Conservation (phyloP, 257 asterid genomes). For the Petunia secreta region DNA sequence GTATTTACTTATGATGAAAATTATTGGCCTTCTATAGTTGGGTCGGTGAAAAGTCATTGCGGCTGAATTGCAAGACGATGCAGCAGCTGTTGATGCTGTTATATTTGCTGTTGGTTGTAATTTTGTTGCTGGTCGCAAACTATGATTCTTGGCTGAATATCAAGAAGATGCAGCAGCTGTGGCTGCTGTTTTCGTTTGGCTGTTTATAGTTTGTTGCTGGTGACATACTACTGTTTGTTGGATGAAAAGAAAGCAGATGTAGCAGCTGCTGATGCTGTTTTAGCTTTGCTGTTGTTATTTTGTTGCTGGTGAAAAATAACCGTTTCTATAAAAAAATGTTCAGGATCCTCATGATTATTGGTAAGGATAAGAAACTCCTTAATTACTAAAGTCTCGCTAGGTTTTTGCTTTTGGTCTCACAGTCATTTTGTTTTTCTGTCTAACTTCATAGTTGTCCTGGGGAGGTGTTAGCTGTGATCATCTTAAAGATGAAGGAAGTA, state of each 20-base stretch:
- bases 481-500: constrained; percentile 40
- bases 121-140: constrained; percentile 41
- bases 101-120: constrained; percentile 43
- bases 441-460: constrained; percentile 27
- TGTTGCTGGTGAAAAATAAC: constrained; percentile 43
- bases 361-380: constrained; percentile 53
- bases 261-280: constrained; percentile 40
- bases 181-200: constrained; percentile 55
- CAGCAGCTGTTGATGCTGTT: constrained; percentile 46
- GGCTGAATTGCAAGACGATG: constrained; percentile 50
- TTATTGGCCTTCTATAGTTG: constrained; percentile 74
- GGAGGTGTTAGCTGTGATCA: constrained; percentile 38
- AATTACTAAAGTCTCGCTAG: constrained; percentile 32
- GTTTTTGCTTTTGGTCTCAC: constrained; percentile 32
- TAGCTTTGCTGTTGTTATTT: constrained; percentile 36
- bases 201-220: constrained; percentile 52
- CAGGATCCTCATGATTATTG: constrained; percentile 38
- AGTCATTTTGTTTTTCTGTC: constrained; percentile 29
- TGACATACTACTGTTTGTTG: constrained; percentile 30
- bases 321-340: constrained; percentile 38
- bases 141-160: constrained; percentile 45
- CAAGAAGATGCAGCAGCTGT: constrained; percentile 49
- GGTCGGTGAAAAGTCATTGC: constrained; percentile 60
- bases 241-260: constrained; percentile 55
- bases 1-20: constrained; percentile 50